A percentile compares a stretch with the other conserved stretches of the same genome.
These are phyloP conservation scores for Ophioceras dolichostomum DNA, from an alignment of 2,329 filamentous ascomycete genomes.

Conservation along the genomic window DNA sequence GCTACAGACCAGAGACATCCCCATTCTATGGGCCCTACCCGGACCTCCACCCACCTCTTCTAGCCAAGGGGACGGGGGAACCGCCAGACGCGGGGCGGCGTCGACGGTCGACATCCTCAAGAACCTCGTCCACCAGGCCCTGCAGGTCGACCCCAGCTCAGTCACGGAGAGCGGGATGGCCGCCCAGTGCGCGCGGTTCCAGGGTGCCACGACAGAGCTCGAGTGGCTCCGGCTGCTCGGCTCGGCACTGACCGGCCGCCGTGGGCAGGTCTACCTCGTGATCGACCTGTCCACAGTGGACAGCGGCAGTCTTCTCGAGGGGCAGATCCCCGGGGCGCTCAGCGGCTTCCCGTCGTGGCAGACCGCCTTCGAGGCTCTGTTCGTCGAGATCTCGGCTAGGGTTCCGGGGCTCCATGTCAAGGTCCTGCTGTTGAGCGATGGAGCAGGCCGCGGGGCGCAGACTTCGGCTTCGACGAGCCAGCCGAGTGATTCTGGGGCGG, in stretches of 20 bases:
- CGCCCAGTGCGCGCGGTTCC: not conserved
- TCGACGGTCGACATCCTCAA: not conserved
- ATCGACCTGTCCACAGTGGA: not conserved
- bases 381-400: not conserved
- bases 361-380: not conserved
- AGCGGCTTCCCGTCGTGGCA: not conserved
- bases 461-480: not conserved
- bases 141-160: not conserved
- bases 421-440: not conserved
- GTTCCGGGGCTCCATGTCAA: not conserved
- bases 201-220: not conserved
- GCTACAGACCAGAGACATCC: not conserved
- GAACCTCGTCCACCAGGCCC: not conserved
- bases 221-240: slow-evolving; percentile 1
- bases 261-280: not conserved
- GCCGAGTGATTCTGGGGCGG: not conserved
- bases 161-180: not conserved
- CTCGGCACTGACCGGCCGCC: not conserved
- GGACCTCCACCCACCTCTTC: not conserved
- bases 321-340: not conserved
- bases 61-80: not conserved
- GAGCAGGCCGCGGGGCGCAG: too few relatives aligned
- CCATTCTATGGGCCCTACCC: not conserved
- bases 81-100: too few relatives aligned
- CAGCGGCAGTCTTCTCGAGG: too few relatives aligned